A percentile compares a stretch with the other conserved stretches of the same genome.
These are phyloP conservation scores for Curvularia sp. DNA, from an alignment of 2,329 filamentous ascomycete genomes.

Conservation along the genomic window DNA sequence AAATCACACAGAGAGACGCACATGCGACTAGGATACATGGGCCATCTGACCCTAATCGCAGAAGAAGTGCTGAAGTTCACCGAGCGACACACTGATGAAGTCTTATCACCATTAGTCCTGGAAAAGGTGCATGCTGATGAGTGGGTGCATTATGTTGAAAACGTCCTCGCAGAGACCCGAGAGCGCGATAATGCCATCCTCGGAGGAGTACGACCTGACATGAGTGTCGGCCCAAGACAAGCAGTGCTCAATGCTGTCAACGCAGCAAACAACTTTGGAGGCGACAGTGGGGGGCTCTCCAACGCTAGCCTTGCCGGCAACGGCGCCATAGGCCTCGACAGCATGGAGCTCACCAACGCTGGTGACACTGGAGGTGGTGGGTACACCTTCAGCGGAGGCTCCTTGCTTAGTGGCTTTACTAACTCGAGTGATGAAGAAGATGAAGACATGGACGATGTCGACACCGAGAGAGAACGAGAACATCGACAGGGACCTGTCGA, in stretches of 20 bases:
- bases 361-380: constrained; percentile 74
- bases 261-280: constrained; percentile 63
- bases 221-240: constrained; percentile 79
- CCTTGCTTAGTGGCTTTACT: constrained; percentile 86
- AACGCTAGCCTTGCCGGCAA: constrained; percentile 81
- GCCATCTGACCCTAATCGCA: constrained; percentile 93
- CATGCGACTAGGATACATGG: constrained; percentile 98
- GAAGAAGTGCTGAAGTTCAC: constrained; percentile 99
- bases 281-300: constrained; percentile 60
- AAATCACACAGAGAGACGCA: constrained; percentile 81
- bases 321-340: constrained; percentile 59
- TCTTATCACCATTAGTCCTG: constrained; percentile 81
- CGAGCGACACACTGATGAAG: constrained; percentile 87
- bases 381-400: constrained; percentile 75
- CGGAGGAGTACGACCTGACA: constrained; percentile 90
- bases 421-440: constrained; percentile 97
- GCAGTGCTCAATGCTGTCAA: constrained; percentile 68
- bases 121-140: constrained; percentile 87
- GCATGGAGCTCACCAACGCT: constrained; percentile 69
- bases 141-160: constrained; percentile 95
- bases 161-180: constrained; percentile 87
- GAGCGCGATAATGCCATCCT: constrained; percentile 98
- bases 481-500: constrained; percentile 53
- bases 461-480: constrained; percentile 68
- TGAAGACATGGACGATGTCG: constrained; percentile 86